Evolutionary conservation across 345 rosid genomes (phyloP).

Genomic region (Euphorbia pulcherrima): DNA sequence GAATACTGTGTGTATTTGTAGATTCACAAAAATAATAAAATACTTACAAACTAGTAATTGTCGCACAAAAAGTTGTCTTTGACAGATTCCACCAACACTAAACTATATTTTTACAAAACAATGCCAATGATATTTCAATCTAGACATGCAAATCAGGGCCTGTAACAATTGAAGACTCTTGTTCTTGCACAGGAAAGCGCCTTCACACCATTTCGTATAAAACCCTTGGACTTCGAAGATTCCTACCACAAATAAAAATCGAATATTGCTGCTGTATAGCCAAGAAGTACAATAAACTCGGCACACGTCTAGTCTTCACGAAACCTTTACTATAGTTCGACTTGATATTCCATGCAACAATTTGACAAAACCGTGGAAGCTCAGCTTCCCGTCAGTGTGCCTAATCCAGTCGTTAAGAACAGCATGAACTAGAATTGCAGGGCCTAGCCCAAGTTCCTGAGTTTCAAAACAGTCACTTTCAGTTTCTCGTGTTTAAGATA

Average conservation of each 20-base stretch:
- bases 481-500: neutral
- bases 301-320: conserved; percentile 8
- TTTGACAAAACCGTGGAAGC: conserved; percentile 88
- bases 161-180: neutral
- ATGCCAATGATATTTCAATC: neutral
- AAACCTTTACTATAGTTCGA: conserved; percentile 32
- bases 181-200: neutral
- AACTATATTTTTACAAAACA: conserved; percentile 12
- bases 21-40: no score
- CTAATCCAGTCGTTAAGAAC: conserved; percentile 96
- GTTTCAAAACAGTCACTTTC: neutral
- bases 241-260: neutral
- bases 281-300: neutral
- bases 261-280: neutral
- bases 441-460: conserved; percentile 96
- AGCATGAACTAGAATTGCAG: conserved; percentile 75
- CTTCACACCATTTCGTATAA: neutral
- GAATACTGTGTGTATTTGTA: no score
- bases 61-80: neutral
- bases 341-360: conserved; percentile 79
- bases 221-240: neutral
- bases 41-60: neutral
- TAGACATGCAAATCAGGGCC: neutral
- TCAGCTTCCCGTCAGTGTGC: conserved; percentile 90
- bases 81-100: neutral